phyloP scores from a whole-genome alignment of 345 rosid genomes.

The Arabidopsis suecica region DNA sequence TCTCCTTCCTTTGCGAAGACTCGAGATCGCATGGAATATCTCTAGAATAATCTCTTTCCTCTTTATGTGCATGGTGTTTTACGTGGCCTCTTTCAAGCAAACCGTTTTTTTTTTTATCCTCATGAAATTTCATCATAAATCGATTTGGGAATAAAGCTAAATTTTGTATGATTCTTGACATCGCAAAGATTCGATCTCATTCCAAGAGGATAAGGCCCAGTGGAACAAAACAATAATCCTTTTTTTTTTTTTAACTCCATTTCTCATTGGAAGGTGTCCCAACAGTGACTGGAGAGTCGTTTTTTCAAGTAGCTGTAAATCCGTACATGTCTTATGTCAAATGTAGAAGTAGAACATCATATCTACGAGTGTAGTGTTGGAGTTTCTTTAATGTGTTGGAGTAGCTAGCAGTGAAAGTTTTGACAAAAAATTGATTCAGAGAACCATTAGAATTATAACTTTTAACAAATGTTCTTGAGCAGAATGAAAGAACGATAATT shows the following conservation, averaged over 20 bases:
- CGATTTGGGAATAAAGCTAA: conserved; percentile 30
- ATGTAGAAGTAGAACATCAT: not conserved
- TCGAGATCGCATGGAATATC: conserved; percentile 34
- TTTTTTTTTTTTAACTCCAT: not conserved
- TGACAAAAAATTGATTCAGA: no score
- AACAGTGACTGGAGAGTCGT: conserved; percentile 36
- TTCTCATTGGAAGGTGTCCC: conserved; percentile 16
- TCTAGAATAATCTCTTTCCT: conserved; percentile 7
- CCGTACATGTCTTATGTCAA: conserved; percentile 31
- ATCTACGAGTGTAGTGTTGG: no score
- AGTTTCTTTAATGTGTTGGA: no score
- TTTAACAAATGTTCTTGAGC: no score
- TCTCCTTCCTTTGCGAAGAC: conserved; percentile 26
- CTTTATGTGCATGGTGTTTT: not conserved
- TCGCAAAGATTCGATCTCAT: conserved; percentile 30
- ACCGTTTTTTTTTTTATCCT: not conserved
- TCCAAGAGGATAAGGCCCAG: conserved; percentile 36
- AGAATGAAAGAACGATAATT: no score
- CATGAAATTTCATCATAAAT: conserved; percentile 24
- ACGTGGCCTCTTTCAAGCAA: conserved; percentile 30
- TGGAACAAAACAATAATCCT: not conserved
- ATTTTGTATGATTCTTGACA: conserved; percentile 35
- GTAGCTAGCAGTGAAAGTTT: no score
- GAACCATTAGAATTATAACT: no score
- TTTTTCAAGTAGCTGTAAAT: not conserved